Evolutionary conservation across 148 eudicot genomes (phyloP).

Genomic region (Rhododendron williamsianum): DNA sequence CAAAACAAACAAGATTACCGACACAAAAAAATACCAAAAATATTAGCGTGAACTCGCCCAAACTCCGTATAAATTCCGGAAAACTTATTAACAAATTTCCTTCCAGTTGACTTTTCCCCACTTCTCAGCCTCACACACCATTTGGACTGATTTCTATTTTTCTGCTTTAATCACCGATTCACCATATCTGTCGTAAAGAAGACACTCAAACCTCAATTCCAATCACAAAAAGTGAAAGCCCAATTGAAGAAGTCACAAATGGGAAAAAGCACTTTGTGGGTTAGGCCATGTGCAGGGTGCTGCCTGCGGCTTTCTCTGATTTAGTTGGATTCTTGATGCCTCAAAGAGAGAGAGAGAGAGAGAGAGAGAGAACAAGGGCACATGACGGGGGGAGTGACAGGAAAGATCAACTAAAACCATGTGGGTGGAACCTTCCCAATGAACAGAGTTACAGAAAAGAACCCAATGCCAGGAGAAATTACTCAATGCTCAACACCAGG

Average conservation of each 20-base stretch:
- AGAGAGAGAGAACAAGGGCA: not conserved
- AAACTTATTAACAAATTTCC: no score
- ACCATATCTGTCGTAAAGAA: not conserved
- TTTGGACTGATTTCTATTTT: not conserved
- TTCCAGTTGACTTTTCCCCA: not conserved
- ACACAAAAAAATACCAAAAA: no score
- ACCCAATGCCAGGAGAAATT: not conserved
- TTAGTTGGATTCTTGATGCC: not conserved
- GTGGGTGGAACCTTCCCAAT: not conserved
- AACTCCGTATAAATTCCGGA: no score
- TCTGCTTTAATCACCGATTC: not conserved
- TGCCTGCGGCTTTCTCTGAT: not conserved
- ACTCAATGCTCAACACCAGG: not conserved
- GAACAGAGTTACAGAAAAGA: not conserved
- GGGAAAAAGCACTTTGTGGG: not conserved
- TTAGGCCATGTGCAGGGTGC: not conserved
- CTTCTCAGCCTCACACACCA: not conserved
- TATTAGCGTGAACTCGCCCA: no score
- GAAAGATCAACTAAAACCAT: not conserved
- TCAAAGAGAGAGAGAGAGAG: not conserved
- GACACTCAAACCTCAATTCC: not conserved
- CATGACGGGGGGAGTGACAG: not conserved
- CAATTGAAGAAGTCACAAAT: not conserved
- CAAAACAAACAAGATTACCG: no score
- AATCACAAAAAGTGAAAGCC: not conserved